Conservation (phyloP, 2,329 filamentous ascomycete genomes). For the Ophiognomonia clavigignenti-juglandacearum region DNA sequence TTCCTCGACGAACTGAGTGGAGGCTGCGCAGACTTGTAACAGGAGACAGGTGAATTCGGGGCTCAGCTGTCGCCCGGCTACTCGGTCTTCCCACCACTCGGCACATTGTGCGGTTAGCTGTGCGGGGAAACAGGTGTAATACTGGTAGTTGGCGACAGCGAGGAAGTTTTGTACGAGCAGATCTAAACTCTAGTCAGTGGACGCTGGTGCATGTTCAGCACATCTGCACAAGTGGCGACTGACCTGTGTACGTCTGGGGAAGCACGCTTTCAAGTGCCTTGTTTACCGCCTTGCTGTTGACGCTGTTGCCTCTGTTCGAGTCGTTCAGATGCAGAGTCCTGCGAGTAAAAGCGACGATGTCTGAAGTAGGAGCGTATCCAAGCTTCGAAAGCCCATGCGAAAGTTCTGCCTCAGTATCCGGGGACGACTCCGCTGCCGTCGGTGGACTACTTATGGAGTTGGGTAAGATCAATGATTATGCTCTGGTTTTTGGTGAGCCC, state of each 20-base stretch:
- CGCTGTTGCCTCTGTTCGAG: not conserved
- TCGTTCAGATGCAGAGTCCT: not conserved
- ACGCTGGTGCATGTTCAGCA: not conserved
- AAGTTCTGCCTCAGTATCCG: not conserved
- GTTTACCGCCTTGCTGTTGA: constrained; percentile 25
- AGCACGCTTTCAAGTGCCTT: constrained; percentile 26
- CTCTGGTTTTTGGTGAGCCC: not conserved
- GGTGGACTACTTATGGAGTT: constrained; percentile 9
- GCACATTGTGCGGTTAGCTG: constrained; percentile 39
- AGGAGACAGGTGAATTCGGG: constrained; percentile 42
- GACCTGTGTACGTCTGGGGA: constrained; percentile 32
- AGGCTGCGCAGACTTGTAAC: constrained; percentile 39
- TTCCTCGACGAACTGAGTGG: constrained; percentile 35
- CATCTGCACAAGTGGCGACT: not conserved
- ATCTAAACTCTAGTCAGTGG: constrained; percentile 27
- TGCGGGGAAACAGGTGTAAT: constrained; percentile 40
- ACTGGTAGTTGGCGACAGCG: constrained; percentile 38
- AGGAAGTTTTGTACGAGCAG: constrained; percentile 41
- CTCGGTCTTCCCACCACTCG: constrained; percentile 38
- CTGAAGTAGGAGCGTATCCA: not conserved
- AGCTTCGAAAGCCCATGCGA: not conserved
- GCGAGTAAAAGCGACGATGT: not conserved
- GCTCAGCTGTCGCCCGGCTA: constrained; percentile 27
- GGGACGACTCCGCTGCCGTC: constrained; percentile 15
- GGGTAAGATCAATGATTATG: not conserved